A percentile compares a stretch with the other conserved stretches of the same genome.
phyloP scores from a whole-genome alignment of 768 basidiomycete genomes.

The Hortiboletus flavorubellus region DNA sequence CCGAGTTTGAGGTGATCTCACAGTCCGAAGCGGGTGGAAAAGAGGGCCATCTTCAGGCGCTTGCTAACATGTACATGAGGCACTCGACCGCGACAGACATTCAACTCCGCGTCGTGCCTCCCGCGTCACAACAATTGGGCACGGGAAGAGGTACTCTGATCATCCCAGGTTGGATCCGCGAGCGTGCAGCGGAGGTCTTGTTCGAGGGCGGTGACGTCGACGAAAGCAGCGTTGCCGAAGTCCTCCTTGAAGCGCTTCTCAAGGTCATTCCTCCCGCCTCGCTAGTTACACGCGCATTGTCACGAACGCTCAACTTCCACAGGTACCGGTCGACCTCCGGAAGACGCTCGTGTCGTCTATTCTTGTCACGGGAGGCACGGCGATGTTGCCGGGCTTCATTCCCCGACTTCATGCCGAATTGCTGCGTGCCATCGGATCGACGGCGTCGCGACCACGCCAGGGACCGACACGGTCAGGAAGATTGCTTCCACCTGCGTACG shows the following conservation, averaged over 20 bases:
- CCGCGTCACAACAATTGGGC: conserved; percentile 60
- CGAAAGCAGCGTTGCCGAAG: conserved; percentile 79
- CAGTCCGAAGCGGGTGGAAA: conserved; percentile 25
- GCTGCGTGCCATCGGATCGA: conserved; percentile 52
- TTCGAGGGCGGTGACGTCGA: conserved; percentile 91
- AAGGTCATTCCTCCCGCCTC: conserved; percentile 46
- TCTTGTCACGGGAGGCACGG: conserved; percentile 83
- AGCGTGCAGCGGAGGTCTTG: conserved; percentile 85
- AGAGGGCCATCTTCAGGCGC: conserved; percentile 47
- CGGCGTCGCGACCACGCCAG: conserved; percentile 33
- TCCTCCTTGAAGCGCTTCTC: conserved; percentile 72
- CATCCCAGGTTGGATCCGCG: conserved; percentile 94
- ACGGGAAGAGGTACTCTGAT: conserved; percentile 76
- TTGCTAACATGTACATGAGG: conserved; percentile 67
- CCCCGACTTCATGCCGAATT: conserved; percentile 82
- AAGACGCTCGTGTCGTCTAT: conserved; percentile 81
- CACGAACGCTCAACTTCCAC: background rate
- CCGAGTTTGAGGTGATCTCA: conserved; percentile 47
- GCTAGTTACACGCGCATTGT: background rate
- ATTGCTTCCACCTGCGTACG: conserved; percentile 51
- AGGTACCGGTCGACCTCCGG: conserved; percentile 91
- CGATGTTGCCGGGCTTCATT: conserved; percentile 91
- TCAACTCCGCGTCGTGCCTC: conserved; percentile 64
- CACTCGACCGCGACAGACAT: conserved; percentile 78
- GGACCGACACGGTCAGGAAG: conserved; percentile 35